These are phyloP conservation scores for Leishmania aethiopica DNA, from an alignment of 208 protist species.

Conservation along the genomic window DNA sequence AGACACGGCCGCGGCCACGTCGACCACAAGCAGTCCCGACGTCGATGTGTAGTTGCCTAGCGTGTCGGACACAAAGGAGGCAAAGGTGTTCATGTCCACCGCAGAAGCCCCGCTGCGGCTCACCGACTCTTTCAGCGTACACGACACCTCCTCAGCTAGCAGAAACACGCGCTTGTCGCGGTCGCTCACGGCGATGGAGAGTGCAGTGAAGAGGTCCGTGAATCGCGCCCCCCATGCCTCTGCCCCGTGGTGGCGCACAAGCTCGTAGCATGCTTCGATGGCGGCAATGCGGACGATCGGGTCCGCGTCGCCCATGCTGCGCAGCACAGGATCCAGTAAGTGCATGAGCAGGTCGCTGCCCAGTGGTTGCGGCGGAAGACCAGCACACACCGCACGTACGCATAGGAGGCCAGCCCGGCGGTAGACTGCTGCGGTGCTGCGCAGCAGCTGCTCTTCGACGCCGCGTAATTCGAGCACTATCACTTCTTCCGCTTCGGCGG, in stretches of 20 bases:
- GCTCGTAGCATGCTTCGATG: constrained; percentile 64
- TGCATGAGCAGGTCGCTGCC: constrained; percentile 25
- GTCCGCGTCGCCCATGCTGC: constrained; percentile 57
- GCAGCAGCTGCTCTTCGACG: constrained; percentile 47
- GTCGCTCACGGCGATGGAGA: constrained; percentile 61
- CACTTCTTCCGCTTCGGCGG: constrained; percentile 43
- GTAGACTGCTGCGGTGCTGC: constrained; percentile 45
- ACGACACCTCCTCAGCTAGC: constrained; percentile 68
- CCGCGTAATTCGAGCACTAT: constrained; percentile 31
- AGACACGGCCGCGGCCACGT: constrained; percentile 23
- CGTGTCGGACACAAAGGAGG: constrained; percentile 44
- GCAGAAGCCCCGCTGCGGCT: constrained; percentile 35
- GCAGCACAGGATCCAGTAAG: constrained; percentile 43
- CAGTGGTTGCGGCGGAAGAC: constrained; percentile 35
- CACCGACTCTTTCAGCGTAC: constrained; percentile 51
- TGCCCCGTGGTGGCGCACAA: constrained; percentile 43
- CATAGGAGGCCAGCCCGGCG: constrained; percentile 60
- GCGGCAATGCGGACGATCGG: constrained; percentile 66
- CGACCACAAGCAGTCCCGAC: constrained; percentile 11
- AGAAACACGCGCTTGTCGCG: constrained; percentile 53
- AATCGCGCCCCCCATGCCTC: constrained; percentile 52
- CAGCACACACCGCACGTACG: constrained; percentile 48
- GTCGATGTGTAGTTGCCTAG: constrained; percentile 34
- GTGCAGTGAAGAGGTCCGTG: constrained; percentile 52
- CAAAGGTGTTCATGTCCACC: constrained; percentile 35